Conservation (phyloP, 2,329 filamentous ascomycete species). For the Paecilomyces variotii region DNA sequence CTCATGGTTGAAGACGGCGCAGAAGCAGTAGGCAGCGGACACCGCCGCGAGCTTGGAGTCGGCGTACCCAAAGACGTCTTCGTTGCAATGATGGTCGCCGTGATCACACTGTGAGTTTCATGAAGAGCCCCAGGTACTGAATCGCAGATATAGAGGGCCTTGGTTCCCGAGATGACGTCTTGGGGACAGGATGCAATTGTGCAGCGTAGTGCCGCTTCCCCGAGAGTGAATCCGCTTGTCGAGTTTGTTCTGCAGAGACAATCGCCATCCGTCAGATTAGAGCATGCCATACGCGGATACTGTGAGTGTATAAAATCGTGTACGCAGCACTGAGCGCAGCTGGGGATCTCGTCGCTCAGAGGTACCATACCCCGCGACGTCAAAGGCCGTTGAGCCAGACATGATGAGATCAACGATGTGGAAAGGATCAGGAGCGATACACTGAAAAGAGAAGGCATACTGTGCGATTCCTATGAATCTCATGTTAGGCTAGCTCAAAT, state of each 20-base stretch:
- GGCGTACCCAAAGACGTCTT: conserved; percentile 6
- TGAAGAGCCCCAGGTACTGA: conserved; percentile 26
- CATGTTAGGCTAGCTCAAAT: conserved; percentile 9
- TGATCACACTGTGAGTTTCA: conserved; percentile 29
- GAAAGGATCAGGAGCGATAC: conserved; percentile 18
- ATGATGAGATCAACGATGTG: conserved; percentile 14
- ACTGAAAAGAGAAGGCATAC: conserved; percentile 25
- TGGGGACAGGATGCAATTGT: conserved; percentile 51
- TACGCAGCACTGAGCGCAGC: conserved; percentile 56
- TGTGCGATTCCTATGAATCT: conserved; percentile 19
- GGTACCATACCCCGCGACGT: conserved; percentile 10
- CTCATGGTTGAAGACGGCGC: neutral
- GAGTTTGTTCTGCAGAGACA: conserved; percentile 59
- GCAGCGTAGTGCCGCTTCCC: conserved; percentile 64
- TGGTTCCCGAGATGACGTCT: conserved; percentile 35
- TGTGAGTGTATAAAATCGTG: conserved; percentile 54
- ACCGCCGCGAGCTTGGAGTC: conserved; percentile 5
- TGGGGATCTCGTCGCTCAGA: conserved; percentile 43
- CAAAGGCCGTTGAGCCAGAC: conserved; percentile 14
- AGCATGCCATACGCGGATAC: conserved; percentile 46
- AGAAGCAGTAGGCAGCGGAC: neutral
- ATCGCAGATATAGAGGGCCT: conserved; percentile 50
- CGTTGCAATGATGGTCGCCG: conserved; percentile 21
- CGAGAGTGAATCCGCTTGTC: conserved; percentile 56
- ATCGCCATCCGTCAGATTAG: conserved; percentile 44